phyloP scores from a whole-genome alignment of 495 filamentous ascomycete genomes.

The Astrothelium subdiscretum region DNA sequence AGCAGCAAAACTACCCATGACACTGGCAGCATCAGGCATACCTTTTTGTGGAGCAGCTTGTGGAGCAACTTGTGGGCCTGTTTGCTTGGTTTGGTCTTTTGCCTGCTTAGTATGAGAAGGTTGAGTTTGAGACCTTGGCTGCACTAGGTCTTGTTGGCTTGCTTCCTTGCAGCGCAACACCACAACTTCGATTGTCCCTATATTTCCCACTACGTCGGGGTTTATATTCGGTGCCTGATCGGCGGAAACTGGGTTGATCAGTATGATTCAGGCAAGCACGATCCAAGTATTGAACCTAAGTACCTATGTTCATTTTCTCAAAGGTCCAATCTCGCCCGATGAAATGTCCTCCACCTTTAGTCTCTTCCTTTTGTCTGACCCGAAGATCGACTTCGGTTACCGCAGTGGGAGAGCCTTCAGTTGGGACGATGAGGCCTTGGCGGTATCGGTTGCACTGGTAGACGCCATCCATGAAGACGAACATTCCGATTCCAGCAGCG shows the following conservation, averaged over 20 bases:
- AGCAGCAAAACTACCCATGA: background rate
- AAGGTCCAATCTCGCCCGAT: constrained; percentile 36
- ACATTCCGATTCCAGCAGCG: constrained; percentile 35
- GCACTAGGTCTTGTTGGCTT: background rate
- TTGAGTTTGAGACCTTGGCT: background rate
- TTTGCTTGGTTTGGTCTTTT: background rate
- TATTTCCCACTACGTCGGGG: constrained; percentile 24
- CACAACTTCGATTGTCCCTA: constrained; percentile 40
- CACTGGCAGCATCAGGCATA: background rate
- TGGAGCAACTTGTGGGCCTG: too few relatives aligned
- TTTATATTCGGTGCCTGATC: constrained; percentile 20
- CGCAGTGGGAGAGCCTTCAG: constrained; percentile 3
- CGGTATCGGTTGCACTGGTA: constrained; percentile 41
- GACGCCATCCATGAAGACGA: constrained; percentile 38
- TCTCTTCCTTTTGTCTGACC: constrained; percentile 36
- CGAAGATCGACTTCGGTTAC: constrained; percentile 29
- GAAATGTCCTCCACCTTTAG: constrained; percentile 24
- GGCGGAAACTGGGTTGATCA: constrained; percentile 5
- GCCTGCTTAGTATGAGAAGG: background rate
- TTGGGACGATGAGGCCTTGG: constrained; percentile 22
- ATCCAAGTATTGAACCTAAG: background rate
- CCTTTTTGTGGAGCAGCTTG: background rate
- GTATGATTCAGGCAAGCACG: background rate
- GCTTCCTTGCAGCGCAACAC: constrained; percentile 28
- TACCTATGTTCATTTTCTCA: constrained; percentile 31